phyloP scores from a whole-genome alignment of 352 stramenopile genomes.

The Globisporangium paroecandrum region DNA sequence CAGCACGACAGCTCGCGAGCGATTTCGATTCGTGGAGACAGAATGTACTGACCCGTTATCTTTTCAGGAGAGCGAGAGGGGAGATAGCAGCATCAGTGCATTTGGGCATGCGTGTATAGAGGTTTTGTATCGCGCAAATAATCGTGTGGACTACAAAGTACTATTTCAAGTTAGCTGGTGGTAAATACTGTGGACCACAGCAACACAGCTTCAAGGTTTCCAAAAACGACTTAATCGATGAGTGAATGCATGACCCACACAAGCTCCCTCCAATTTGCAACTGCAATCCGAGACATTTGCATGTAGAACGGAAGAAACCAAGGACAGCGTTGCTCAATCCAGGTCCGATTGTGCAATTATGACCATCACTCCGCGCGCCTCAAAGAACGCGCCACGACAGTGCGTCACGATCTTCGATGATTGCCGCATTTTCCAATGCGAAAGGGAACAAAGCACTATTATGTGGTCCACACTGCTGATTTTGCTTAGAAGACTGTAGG shows the following conservation, averaged over 20 bases:
- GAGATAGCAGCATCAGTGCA: neutral
- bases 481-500: neutral
- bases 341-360: neutral
- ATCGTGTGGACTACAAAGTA: neutral
- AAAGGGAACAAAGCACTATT: neutral
- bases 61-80: neutral
- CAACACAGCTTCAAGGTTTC: neutral
- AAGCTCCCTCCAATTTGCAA: neutral
- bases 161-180: neutral
- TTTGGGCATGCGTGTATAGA: neutral
- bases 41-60: neutral
- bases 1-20: slow-evolving; percentile 1
- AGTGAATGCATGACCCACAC: neutral
- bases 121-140: too few relatives aligned
- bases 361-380: slow-evolving; percentile 4
- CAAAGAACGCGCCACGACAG: slow-evolving; percentile 8
- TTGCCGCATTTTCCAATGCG: neutral
- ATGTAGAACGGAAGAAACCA: too few relatives aligned
- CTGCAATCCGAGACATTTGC: slow-evolving; percentile 15
- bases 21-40: neutral
- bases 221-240: slow-evolving; percentile 13
- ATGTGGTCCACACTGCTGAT: neutral
- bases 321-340: neutral
- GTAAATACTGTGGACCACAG: neutral
- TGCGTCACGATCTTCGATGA: slow-evolving; percentile 15